Conservation (phyloP, 768 basidiomycete species). For the Tulasnella sp. region DNA sequence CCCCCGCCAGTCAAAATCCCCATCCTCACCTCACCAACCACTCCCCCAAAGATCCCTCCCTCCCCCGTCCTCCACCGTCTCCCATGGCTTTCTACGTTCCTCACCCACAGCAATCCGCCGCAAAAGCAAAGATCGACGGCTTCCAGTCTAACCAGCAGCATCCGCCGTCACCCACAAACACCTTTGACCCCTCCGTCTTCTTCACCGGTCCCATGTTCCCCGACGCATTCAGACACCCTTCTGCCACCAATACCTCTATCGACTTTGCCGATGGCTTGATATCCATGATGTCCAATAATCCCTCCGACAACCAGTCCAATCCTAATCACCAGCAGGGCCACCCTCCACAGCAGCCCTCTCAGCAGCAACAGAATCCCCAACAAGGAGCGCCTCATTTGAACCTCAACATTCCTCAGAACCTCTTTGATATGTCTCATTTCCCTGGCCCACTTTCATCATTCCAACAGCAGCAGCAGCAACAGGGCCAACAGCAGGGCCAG, state of each 20-base stretch:
- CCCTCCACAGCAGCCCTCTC: slow-evolving; percentile 17
- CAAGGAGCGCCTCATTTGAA: slow-evolving; percentile 29
- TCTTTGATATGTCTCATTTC: slow-evolving; percentile 50
- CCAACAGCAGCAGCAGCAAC: slow-evolving; percentile 20
- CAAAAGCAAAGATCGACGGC: slow-evolving; percentile 58
- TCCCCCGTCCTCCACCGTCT: background rate
- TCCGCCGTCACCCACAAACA: slow-evolving; percentile 25
- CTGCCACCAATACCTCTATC: slow-evolving; percentile 21
- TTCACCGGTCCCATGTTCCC: slow-evolving; percentile 34
- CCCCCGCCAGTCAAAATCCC: no score
- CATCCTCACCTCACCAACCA: no score
- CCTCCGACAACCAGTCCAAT: slow-evolving; percentile 36
- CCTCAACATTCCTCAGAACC: slow-evolving; percentile 37
- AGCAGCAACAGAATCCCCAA: slow-evolving; percentile 20
- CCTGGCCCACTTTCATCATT: slow-evolving; percentile 28
- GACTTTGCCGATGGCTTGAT: slow-evolving; percentile 17
- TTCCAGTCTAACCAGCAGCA: slow-evolving; percentile 47
- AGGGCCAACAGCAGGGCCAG: background rate
- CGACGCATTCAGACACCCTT: slow-evolving; percentile 44
- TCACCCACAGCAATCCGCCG: slow-evolving; percentile 22
- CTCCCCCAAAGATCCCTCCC: no score
- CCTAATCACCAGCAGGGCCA: slow-evolving; percentile 11
- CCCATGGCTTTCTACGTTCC: slow-evolving; percentile 17
- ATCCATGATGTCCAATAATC: slow-evolving; percentile 32
- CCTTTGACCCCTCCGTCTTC: slow-evolving; percentile 20